These are phyloP conservation scores for Calonectria leucothoes DNA, from an alignment of 2,329 filamentous ascomycete species.

Conservation along the genomic window DNA sequence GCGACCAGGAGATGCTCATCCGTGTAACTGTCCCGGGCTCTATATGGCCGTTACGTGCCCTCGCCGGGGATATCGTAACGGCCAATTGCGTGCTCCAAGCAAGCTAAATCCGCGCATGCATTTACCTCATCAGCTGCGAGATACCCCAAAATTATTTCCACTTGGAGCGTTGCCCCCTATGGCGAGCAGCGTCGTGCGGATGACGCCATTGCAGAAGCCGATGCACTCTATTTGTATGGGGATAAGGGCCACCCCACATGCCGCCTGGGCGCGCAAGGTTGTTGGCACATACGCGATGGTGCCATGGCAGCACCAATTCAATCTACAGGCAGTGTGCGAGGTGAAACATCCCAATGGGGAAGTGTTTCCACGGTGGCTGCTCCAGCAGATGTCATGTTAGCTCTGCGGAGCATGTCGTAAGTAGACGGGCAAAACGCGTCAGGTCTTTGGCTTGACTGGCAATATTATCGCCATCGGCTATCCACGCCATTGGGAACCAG, in stretches of 20 bases:
- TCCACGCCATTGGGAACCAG: background rate
- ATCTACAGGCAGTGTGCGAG: background rate
- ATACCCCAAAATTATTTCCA: background rate
- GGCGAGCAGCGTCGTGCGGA: background rate
- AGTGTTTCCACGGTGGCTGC: background rate
- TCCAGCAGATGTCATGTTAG: conserved; percentile 6
- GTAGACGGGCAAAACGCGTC: background rate
- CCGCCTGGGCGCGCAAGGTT: background rate
- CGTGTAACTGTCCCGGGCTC: background rate
- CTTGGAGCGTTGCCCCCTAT: background rate
- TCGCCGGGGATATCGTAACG: background rate
- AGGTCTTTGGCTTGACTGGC: background rate
- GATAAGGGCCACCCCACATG: background rate
- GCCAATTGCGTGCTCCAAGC: background rate
- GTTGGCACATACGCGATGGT: background rate
- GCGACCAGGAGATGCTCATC: background rate
- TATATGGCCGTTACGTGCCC: background rate
- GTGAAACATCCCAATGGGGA: background rate
- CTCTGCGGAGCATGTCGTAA: background rate
- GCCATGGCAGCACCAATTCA: background rate
- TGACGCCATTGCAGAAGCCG: background rate
- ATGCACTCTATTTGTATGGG: background rate
- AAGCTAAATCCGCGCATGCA: background rate
- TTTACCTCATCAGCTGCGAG: conserved; percentile 2
- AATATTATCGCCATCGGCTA: background rate